A percentile compares a stretch with the other conserved stretches of the same genome.
phyloP scores from a whole-genome alignment of 2,329 filamentous ascomycete genomes.

The Sclerotinia trifoliorum region DNA sequence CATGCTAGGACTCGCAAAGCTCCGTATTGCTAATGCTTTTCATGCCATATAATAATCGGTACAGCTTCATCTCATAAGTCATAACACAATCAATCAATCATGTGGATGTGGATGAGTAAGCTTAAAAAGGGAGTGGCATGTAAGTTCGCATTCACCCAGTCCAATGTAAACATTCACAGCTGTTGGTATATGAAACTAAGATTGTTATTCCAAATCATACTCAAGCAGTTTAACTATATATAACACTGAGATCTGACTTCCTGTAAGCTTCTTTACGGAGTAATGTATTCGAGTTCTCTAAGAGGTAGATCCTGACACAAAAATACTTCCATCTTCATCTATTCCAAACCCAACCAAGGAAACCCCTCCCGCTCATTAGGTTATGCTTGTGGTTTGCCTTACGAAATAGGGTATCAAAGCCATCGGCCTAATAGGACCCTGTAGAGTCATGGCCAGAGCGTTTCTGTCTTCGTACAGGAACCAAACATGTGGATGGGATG shows the following conservation, averaged over 20 bases:
- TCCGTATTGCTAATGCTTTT: background rate
- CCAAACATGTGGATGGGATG: background rate
- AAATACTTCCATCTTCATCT: background rate
- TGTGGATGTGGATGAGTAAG: slow-evolving; percentile 3
- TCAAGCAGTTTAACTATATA: too few relatives aligned
- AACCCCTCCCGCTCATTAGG: background rate
- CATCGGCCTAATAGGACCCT: background rate
- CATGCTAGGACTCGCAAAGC: background rate
- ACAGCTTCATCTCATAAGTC: background rate
- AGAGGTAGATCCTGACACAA: background rate
- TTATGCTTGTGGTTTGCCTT: slow-evolving; percentile 1
- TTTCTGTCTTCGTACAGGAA: background rate
- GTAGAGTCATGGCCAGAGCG: background rate
- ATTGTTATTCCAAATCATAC: too few relatives aligned
- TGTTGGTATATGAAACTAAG: background rate
- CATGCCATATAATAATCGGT: background rate
- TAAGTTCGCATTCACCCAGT: background rate
- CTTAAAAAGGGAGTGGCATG: background rate
- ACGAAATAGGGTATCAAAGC: background rate
- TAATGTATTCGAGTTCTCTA: background rate
- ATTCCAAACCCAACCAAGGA: background rate
- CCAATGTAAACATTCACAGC: background rate
- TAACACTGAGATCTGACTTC: background rate
- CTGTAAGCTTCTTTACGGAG: background rate
- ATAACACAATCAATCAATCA: too few relatives aligned